Conservation (phyloP, 768 basidiomycete species). For the Mycena belliarum region DNA sequence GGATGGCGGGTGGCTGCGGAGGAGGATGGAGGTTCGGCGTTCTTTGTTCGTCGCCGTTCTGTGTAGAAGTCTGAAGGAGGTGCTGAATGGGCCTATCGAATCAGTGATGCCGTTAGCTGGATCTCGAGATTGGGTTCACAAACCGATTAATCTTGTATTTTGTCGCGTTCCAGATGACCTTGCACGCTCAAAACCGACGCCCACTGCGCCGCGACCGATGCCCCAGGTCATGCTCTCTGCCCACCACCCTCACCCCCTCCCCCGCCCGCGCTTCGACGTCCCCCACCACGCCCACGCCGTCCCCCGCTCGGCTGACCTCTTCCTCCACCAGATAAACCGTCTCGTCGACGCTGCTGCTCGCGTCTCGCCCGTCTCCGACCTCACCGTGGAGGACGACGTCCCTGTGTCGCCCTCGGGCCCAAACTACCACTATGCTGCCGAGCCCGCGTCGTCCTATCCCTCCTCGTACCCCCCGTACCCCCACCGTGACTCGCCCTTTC, state of each 20-base stretch:
- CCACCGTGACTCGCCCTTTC: constrained; percentile 6
- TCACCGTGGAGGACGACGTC: constrained; percentile 39
- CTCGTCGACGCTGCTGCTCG: constrained; percentile 24
- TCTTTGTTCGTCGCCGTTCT: background rate
- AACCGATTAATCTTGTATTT: background rate
- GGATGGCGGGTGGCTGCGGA: constrained; percentile 8
- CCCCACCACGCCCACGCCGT: constrained; percentile 13
- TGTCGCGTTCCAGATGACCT: background rate
- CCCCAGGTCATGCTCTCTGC: constrained; percentile 12
- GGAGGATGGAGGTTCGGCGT: background rate
- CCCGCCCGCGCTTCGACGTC: constrained; percentile 24
- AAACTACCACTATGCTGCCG: constrained; percentile 32
- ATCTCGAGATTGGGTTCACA: background rate
- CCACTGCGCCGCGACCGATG: background rate
- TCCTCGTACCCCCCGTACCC: constrained; percentile 21
- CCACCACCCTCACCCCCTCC: constrained; percentile 25
- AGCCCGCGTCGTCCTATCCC: constrained; percentile 24
- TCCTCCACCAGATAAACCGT: constrained; percentile 28
- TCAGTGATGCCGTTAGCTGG: background rate
- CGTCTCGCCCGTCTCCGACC: constrained; percentile 26
- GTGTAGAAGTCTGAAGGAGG: background rate
- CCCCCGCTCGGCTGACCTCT: constrained; percentile 18
- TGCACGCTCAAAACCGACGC: constrained; percentile 10
- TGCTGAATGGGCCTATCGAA: background rate
- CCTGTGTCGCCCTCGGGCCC: constrained; percentile 35